These are phyloP conservation scores for Marchantia polymorpha DNA, from an alignment of 225 moss, liverwort and hornwort genomes.

Conservation along the genomic window DNA sequence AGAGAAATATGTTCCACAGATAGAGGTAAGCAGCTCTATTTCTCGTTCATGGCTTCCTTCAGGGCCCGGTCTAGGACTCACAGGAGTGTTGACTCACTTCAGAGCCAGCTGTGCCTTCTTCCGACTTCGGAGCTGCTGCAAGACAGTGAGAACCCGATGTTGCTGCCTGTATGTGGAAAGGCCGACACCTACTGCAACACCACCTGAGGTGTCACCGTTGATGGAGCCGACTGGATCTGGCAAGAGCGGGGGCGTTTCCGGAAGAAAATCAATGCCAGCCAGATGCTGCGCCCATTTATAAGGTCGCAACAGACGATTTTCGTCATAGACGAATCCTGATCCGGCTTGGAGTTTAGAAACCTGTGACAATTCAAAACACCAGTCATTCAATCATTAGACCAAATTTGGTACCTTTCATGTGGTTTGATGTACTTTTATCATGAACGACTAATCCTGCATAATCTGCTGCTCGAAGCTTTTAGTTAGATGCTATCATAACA, in stretches of 20 bases:
- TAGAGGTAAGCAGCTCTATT: background rate
- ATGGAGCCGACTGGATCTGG: constrained; percentile 44
- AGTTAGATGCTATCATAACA: constrained; percentile 8
- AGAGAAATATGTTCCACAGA: background rate
- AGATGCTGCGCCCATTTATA: constrained; percentile 92
- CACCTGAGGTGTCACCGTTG: constrained; percentile 27
- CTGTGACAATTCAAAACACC: constrained; percentile 36
- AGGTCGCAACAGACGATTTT: constrained; percentile 62
- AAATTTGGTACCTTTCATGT: too few species aligned
- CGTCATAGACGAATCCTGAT: constrained; percentile 66
- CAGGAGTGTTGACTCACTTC: constrained; percentile 71
- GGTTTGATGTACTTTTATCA: constrained; percentile 4
- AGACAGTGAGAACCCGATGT: constrained; percentile 68
- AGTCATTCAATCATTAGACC: too few species aligned
- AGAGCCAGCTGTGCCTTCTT: constrained; percentile 78
- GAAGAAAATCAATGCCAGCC: constrained; percentile 83
- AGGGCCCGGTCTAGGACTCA: constrained; percentile 51
- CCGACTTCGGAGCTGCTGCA: constrained; percentile 79
- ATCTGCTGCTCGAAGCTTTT: constrained; percentile 13
- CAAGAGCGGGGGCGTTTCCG: constrained; percentile 62
- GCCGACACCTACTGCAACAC: constrained; percentile 31
- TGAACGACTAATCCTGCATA: background rate
- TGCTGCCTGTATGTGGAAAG: constrained; percentile 66
- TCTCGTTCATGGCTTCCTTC: constrained; percentile 8
- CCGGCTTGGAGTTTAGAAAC: constrained; percentile 77